Evolutionary conservation across 257 asterid genomes (phyloP), one percentile per base, ranked within the genome.

Genomic region (Plantago ovata): DNA sequence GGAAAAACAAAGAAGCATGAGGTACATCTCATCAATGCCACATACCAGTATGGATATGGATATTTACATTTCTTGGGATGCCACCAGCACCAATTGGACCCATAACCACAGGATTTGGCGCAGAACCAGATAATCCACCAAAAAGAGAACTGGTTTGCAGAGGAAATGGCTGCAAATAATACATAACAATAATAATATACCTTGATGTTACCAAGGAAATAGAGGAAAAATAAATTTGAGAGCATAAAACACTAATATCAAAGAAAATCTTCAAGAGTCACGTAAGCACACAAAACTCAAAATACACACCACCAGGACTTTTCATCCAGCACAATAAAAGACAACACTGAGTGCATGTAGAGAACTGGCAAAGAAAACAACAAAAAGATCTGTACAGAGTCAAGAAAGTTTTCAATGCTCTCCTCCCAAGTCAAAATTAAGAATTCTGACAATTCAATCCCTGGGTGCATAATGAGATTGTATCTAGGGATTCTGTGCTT

Each of bases 1-100:
- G 54, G 36, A 12, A n/a, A 62, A 54, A 53, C 28, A 45, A 44
- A 65, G n/a, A n/a, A n/a, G n/a, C 47, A 23, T 7, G 13, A 16
- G 7, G 32, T 19, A 24, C 36, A 52, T 61, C 16, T 50, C 58
- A 52, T 18, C 39, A 24, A 43, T 24, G 53, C 21, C 60, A 47
- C 76, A 16, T 77, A 87, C 98, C 96, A 22, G 96, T 46, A 65
- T 90, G 98, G 64, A 90, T 87, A 63, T 90, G 98, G 67, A 87
- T 87, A 72, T 87, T 84, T 56, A 90, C 89, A 75, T 82, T 78
- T 78, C 98, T 84, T n/a, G 94, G 71, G 40, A 68, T 50, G 57
- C 50, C 78, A 19, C 87, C 77, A 62, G 75, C 56, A 28, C 89
- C 91, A 77, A 71, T 66, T 47, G 95, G 78, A 63, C 82, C 84